Conservation (phyloP, 1,139 yeast genomes). For the Candida glucosophila region DNA sequence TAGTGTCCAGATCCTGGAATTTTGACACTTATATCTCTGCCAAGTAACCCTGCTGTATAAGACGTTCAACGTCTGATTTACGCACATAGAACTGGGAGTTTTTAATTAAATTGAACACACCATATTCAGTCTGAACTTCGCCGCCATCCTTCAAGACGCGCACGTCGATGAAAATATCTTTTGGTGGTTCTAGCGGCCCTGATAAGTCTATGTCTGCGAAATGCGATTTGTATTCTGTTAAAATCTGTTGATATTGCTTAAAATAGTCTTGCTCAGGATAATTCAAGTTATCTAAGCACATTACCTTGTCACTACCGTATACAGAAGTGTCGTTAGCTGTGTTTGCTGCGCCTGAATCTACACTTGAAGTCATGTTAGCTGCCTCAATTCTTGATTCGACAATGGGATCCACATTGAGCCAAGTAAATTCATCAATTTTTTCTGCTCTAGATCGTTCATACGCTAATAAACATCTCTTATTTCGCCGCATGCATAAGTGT, state of each 20-base stretch:
- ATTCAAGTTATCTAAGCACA: constrained; percentile 46
- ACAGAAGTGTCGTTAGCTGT: constrained; percentile 4
- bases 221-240: constrained; percentile 69
- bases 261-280: constrained; percentile 78
- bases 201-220: constrained; percentile 83
- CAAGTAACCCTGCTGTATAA: constrained; percentile 89
- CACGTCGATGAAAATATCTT: constrained; percentile 86
- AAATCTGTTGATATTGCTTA: constrained; percentile 58
- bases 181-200: constrained; percentile 85
- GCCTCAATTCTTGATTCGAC: constrained; percentile 7
- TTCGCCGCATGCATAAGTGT: constrained; percentile 74
- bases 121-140: constrained; percentile 94
- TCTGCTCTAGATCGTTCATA: constrained; percentile 68
- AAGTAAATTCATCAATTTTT: constrained; percentile 58
- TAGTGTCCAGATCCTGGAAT: too few relatives aligned
- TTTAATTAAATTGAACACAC: constrained; percentile 89
- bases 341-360: constrained; percentile 1
- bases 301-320: constrained; percentile 5
- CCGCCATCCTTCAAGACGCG: constrained; percentile 92
- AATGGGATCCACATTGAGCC: constrained; percentile 48
- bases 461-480: constrained; percentile 82
- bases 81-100: constrained; percentile 93
- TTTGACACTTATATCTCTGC: constrained; percentile 52
- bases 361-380: constrained; percentile 1
- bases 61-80: constrained; percentile 85